Evolutionary conservation across 106 monocot species (phyloP), one percentile per base, ranked within the genome.

Genomic region (Cymbidium sinense): DNA sequence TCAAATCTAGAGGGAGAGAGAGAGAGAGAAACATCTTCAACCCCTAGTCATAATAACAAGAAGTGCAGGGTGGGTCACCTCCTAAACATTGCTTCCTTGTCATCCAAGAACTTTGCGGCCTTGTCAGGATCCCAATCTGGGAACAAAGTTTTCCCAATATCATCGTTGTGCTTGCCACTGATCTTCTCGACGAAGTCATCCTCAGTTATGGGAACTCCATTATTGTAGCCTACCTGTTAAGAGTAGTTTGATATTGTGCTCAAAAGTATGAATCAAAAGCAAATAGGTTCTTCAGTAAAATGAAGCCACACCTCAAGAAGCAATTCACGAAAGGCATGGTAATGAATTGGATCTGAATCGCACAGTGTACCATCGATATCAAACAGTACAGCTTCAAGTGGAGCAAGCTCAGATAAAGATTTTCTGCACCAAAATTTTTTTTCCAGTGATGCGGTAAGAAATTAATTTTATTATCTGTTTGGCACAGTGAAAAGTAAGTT

Each of bases 341-440:
- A 85, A 74, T 96, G 96, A 52, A 93, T 52, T 34, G 96, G 93
- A 84, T 96, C 93, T 2, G 91, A 89, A 76, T 84, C 87, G 78
- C 90, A 87, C 51, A 90, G 6, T 15, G 95, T 95, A 75, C 90
- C 88, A 76, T 90, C 90, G 54, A 93, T 81, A 54, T 90, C 91
- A 71, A 96, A 93, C 30, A 96, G 72, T 51, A 93, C 73, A 17
- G 93, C 89, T 80, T 83, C 86, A 21, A 93, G 73, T 0, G 91
- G 87, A 34, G 87, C 87, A 41, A 93, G 81, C 36, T 71, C 37
- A 2, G 37, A 39, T n/a, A 71, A 71, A 71, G 71, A 71, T 71
- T 71, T 71, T 71, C 71, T 71, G 71, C 71, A 71, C 18, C 19
- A 39, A n/a, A n/a, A 71, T 19, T 36, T 1, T 71, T 5, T 71